Base-by-base conservation (phyloP, 352 stramenopile genomes). In the Thraustotheca clavata region DNA sequence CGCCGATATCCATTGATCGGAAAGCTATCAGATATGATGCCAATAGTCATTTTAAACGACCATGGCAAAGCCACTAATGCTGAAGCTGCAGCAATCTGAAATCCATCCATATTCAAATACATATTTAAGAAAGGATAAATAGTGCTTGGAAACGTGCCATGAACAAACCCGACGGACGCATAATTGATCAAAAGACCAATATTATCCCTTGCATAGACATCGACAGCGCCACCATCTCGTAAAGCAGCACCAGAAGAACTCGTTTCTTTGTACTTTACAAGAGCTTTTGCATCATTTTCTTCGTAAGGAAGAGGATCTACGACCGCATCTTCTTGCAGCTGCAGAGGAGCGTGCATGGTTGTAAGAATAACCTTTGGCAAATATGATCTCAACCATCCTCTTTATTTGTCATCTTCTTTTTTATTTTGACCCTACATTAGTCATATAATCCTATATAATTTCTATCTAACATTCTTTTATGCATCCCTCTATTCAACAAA, bases 41-140 rank as follows among this genome's bases (percentile, higher is more conserved):
- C 76, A 43, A 81, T 71, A 55, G 84, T 80, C 7, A 85, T 71
- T 67, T 87, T 87, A 47, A 87, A 85, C 48, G 72, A 83, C 75
- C 76, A 87, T 0, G 73, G 75, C 1, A 87, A 41, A 26, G 76
- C 69, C 14, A 87, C 71, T 2, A 84, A 68, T 18, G 75, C 73
- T 5, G 60, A 33, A 1, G 74, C 76, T 8, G 76, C 73, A 0
- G 77, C 73, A 0, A 74, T 77, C 39, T 76, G 68, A 18, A 73
- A 73, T 5, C 73, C 77, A 0, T 72, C 67, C 34, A 81, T 74
- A 52, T 83, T 87, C 59, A 85, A 71, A 61, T 85, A 85, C 60
- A 77, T 79, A 55, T 72, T 69, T 35, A 87, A 55, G 66, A 83
- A 84, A 20, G 78, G 78, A 40, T 79, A 82, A 39, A 84, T 71